A percentile compares a stretch with the other conserved stretches of the same genome.
Conservation (phyloP, 768 basidiomycete genomes). For the Austroboletus eburneus region DNA sequence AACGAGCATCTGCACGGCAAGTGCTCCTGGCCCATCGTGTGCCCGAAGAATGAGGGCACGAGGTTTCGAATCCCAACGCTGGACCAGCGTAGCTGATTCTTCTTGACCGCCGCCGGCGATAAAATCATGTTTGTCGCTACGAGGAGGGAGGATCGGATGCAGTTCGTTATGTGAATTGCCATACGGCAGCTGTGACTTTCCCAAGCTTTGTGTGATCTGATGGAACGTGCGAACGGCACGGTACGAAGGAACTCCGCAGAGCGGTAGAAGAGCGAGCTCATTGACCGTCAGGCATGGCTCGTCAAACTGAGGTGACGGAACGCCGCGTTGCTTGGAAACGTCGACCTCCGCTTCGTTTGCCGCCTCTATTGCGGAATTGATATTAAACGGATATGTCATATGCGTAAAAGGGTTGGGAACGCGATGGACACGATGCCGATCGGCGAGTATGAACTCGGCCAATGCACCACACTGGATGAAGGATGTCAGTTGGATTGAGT, state of each 20-base stretch:
- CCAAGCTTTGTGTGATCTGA: constrained; percentile 27
- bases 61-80: constrained; percentile 21
- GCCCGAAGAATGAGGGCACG: constrained; percentile 65
- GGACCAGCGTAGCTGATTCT: constrained; percentile 3
- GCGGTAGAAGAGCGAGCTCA: constrained; percentile 76
- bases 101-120: constrained; percentile 24
- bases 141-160: constrained; percentile 25
- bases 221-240: constrained; percentile 72
- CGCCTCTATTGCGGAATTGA: constrained; percentile 10
- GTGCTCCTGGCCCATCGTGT: constrained; percentile 70
- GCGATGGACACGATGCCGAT: constrained; percentile 71
- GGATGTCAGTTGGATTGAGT: constrained; percentile 7
- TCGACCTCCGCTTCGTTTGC: constrained; percentile 5
- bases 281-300: constrained; percentile 45
- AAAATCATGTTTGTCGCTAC: constrained; percentile 23
- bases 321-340: constrained; percentile 8
- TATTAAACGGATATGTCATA: constrained; percentile 21
- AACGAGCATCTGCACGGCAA: constrained; percentile 76
- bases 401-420: constrained; percentile 59
- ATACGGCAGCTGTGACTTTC: constrained; percentile 20
- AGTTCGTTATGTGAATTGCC: constrained; percentile 25
- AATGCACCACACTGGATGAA: constrained; percentile 69
- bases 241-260: constrained; percentile 77
- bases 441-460: constrained; percentile 82
- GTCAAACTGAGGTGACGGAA: constrained; percentile 6